These are phyloP conservation scores for Trichoderma sp. DNA, from an alignment of 2,329 filamentous ascomycete species.

Conservation along the genomic window DNA sequence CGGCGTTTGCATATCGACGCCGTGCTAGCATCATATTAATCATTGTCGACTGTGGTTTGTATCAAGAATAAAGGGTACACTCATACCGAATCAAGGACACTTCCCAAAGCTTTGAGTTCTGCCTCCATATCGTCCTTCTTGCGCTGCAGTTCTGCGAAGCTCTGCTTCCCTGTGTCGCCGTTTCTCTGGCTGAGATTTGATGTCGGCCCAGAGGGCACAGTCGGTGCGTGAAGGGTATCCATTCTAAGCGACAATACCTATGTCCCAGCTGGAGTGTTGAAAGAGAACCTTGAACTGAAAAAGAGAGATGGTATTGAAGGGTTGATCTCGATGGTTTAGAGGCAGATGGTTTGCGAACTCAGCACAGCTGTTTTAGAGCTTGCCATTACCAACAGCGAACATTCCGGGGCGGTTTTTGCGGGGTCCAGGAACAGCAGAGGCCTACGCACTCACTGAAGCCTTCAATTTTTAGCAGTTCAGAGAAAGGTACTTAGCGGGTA, in stretches of 20 bases:
- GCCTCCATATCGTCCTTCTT: conserved; percentile 83
- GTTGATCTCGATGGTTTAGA: background rate
- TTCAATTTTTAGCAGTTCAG: background rate
- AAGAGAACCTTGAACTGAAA: background rate
- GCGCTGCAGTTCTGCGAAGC: conserved; percentile 74
- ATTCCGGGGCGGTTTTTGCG: background rate
- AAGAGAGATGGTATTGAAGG: background rate
- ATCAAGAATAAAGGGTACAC: background rate
- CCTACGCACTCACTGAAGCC: conserved; percentile 12
- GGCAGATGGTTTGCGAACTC: background rate
- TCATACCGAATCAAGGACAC: conserved; percentile 83
- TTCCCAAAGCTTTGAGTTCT: conserved; percentile 79
- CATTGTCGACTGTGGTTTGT: background rate
- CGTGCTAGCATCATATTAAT: conserved; percentile 60
- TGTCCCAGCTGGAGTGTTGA: background rate
- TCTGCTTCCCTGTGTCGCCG: conserved; percentile 61
- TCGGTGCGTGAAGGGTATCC: conserved; percentile 58
- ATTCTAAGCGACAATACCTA: conserved; percentile 35
- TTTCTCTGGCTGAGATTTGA: conserved; percentile 55
- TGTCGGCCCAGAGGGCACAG: conserved; percentile 70
- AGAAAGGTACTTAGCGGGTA: background rate
- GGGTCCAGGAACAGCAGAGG: conserved; percentile 15
- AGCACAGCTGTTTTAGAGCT: background rate
- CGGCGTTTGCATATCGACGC: conserved; percentile 86
- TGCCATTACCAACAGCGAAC: conserved; percentile 4